Base-by-base conservation (phyloP, 2,329 filamentous ascomycete genomes). In the Epichloe sibirici region DNA sequence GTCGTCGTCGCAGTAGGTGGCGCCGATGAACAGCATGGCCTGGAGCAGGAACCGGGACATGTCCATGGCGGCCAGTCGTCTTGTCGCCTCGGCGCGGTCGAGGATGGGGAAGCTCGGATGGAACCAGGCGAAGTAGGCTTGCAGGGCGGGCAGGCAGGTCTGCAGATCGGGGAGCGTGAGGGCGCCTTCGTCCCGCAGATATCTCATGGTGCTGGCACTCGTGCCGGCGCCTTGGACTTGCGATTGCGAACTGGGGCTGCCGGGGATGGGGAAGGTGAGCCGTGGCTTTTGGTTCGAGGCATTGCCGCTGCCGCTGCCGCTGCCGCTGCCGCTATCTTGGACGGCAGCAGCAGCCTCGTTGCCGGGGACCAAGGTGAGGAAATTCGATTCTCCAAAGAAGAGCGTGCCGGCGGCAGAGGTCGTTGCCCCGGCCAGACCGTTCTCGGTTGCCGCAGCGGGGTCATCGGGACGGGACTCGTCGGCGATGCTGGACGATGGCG, bases 71-170 rank as follows among this genome's bases (percentile, higher is more conserved):
- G 62, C 62, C 40, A 75, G 70, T 2, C 64, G 62, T 2, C 63
- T 60, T 51, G 70, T 66, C 8, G 77, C 63, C 0, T 71, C 69
- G 1, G 64, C 63, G 4, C 74, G 69, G 56, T 79, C 74, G 0
- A 81, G 57, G 12, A 81, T 69, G 0, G 77, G 75, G 47, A 79
- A 81, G 51, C 74, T 75, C 0, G 77, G 75, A 56, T 81, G 77
- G 50, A 79, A 79, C 71, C 75, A 77, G 23, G 68, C 65, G 51
- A 81, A 80, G 62, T 79, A 81, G 0, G 76, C 75, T 17, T 70
- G 64, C 0, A 79, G 58, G 0, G 76, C 65, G 1, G 66, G 66
- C 4, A 73, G 63, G 43, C 71, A 71, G 17, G 72, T 66, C 2
- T 67, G 59, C 13, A 64, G 57, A 2, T 71, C 66, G 0, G 76